A percentile compares a stretch with the other conserved stretches of the same genome.
These are phyloP conservation scores for Coniosporium apollinis DNA, from an alignment of 495 filamentous ascomycete species.

Conservation along the genomic window DNA sequence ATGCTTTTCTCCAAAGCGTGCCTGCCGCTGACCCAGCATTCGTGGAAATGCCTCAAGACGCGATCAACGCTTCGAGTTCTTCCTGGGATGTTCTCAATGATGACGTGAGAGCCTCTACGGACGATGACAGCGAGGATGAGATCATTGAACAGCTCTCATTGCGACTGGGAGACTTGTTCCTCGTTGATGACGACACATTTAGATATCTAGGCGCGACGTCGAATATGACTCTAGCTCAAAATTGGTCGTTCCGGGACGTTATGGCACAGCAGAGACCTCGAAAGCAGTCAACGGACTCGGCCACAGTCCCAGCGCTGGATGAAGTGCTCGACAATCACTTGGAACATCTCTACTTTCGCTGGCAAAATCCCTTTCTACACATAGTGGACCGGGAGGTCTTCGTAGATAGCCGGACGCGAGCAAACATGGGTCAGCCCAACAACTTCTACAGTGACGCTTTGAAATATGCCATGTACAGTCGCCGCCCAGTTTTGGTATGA, in stretches of 20 bases:
- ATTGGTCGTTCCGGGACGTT: too few species aligned
- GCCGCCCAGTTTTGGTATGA: not conserved
- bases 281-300: too few species aligned
- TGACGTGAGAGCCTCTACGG: not conserved
- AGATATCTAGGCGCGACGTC: not conserved
- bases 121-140: not conserved
- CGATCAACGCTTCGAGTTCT: too few species aligned
- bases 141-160: not conserved
- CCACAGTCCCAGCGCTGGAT: too few species aligned
- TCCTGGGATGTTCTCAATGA: too few species aligned
- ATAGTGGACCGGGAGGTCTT: slow-evolving; percentile 35
- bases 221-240: slow-evolving; percentile 12
- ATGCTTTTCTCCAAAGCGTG: too few species aligned
- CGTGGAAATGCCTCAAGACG: too few species aligned
- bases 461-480: slow-evolving; percentile 31
- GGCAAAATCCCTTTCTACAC: slow-evolving; percentile 34
- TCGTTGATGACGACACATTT: not conserved
- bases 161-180: not conserved
- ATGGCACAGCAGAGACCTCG: too few species aligned
- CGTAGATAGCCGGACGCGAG: slow-evolving; percentile 17
- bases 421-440: slow-evolving; percentile 15
- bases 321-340: too few species aligned
- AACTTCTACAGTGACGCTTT: slow-evolving; percentile 35
- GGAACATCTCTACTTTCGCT: slow-evolving; percentile 33
- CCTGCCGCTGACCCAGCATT: too few species aligned